These are phyloP conservation scores for Decorospora gaudefroyi DNA, from an alignment of 2,329 filamentous ascomycete species.

Conservation along the genomic window DNA sequence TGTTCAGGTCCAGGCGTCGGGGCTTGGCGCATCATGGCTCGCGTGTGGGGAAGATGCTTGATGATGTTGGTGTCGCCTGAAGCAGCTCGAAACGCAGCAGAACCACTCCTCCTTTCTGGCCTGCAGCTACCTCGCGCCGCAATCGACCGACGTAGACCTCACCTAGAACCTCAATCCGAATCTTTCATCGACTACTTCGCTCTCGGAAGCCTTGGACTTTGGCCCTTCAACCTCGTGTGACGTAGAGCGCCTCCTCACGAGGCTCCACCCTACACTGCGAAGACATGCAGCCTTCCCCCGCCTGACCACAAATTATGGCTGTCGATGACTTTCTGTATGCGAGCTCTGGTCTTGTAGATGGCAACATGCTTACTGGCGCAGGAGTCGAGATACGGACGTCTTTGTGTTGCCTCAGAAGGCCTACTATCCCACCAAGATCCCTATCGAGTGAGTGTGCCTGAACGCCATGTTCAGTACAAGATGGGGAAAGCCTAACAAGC, in stretches of 20 bases:
- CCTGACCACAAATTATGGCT: conserved; percentile 43
- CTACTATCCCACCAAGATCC: conserved; percentile 56
- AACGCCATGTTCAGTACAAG: background rate
- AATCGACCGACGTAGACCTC: background rate
- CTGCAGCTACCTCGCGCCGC: too few relatives aligned
- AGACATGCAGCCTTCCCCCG: conserved; percentile 36
- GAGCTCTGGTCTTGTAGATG: background rate
- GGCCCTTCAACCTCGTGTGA: conserved; percentile 14
- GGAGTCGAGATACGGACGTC: conserved; percentile 53
- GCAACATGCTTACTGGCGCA: conserved; percentile 32
- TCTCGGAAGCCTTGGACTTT: background rate
- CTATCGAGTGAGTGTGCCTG: conserved; percentile 50
- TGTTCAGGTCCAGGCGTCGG: conserved; percentile 7
- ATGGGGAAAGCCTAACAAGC: conserved; percentile 17
- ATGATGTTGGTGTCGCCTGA: conserved; percentile 11
- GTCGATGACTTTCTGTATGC: conserved; percentile 48
- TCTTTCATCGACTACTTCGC: background rate
- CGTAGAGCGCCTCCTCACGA: conserved; percentile 19
- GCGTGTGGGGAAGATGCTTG: conserved; percentile 21
- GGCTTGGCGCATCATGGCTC: conserved; percentile 16
- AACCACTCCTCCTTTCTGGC: background rate
- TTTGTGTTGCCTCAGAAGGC: conserved; percentile 52
- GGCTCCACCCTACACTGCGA: conserved; percentile 19
- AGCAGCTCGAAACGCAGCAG: conserved; percentile 14
- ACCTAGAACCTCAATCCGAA: background rate